Evolutionary conservation across 1,284 basidiomycete species (phyloP).

Genomic region (Moniliella sp.): DNA sequence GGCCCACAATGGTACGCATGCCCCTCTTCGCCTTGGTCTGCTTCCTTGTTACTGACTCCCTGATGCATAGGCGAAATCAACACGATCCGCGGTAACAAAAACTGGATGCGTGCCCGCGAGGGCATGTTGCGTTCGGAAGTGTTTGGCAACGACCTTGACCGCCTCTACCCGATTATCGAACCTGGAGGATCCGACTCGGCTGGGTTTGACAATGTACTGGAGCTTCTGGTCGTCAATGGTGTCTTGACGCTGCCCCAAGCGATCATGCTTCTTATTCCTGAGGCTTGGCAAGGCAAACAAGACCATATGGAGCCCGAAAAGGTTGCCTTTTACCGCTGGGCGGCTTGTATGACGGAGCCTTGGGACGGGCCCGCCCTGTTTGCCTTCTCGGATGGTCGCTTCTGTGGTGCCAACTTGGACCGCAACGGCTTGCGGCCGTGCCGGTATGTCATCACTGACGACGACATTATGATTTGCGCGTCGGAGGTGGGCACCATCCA

Average conservation of each 20-base stretch:
- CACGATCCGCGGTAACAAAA: slow-evolving; percentile 33
- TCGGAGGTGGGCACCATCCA: slow-evolving; percentile 29
- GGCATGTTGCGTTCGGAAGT: slow-evolving; percentile 24
- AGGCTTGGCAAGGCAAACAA: slow-evolving; percentile 27
- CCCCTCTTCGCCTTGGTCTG: slow-evolving; percentile 42
- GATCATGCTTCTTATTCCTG: slow-evolving; percentile 32
- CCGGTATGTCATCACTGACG: slow-evolving; percentile 29
- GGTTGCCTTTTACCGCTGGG: slow-evolving; percentile 30
- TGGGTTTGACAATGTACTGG: slow-evolving; percentile 30
- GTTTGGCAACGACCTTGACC: slow-evolving; percentile 28
- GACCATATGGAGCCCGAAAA: slow-evolving; percentile 28
- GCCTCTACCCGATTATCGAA: slow-evolving; percentile 32
- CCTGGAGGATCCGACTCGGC: slow-evolving; percentile 31
- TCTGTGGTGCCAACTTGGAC: slow-evolving; percentile 32
- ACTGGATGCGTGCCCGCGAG: slow-evolving; percentile 32
- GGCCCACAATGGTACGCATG: slow-evolving; percentile 81
- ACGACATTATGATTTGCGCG: slow-evolving; percentile 32
- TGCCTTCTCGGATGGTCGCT: slow-evolving; percentile 31
- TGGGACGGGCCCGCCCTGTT: slow-evolving; percentile 32
- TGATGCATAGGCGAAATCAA: slow-evolving; percentile 38
- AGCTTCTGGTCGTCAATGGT: slow-evolving; percentile 30
- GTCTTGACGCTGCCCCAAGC: slow-evolving; percentile 30
- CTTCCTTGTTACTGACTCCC: slow-evolving; percentile 34
- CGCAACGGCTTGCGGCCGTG: slow-evolving; percentile 30
- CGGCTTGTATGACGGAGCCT: slow-evolving; percentile 31